Base-by-base conservation (phyloP, 2,329 filamentous ascomycete species). In the Hypomyces rosellus region DNA sequence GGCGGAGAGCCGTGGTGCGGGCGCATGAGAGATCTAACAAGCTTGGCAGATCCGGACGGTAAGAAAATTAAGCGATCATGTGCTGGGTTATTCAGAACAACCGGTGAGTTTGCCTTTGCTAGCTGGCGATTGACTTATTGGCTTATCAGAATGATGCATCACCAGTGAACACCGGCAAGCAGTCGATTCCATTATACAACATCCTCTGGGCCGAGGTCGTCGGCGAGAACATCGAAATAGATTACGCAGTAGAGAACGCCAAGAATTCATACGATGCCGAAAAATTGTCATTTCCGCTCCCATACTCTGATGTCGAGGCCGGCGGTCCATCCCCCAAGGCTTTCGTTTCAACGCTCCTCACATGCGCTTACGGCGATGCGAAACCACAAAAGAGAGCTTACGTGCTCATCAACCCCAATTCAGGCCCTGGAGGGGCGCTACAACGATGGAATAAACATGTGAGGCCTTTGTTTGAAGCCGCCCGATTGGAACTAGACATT, bases 391-490 rank as follows among this genome's bases (percentile, higher is more conserved):
- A 90, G 67, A 82, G 89, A 43, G 84, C 93, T 55, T 95, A 93
- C 66, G 84, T 97, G 12, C 73, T 97, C 40, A 78, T 99, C 54
- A 99, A 99, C 66, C 93, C 93, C 0, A 86, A 91, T 60, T 89
- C 90, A 13, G 93, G 93, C 0, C 87, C 89, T 39, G 92, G 92
- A 38, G 72, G 70, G 39, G 92, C 90, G 1, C 71, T 80, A 54
- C 86, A 82, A 63, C 77, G 84, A 56, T 97, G 90, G 78, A 72
- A 83, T 50, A 78, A 77, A 41, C 78, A 92, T 56, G 86, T 91
- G 42, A 84, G 85, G 61, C 91, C 92, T 8, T 78, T 99, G 34
- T 84, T 99, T 54, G 81, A 84, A 14, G 90, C 90, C 0, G 91
- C 93, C 1, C 77, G 81, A 47, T 93, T 92, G 74, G 70, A 78